Evolutionary conservation across 1,284 basidiomycete genomes (phyloP).

Genomic region (Spongiforma sp.): DNA sequence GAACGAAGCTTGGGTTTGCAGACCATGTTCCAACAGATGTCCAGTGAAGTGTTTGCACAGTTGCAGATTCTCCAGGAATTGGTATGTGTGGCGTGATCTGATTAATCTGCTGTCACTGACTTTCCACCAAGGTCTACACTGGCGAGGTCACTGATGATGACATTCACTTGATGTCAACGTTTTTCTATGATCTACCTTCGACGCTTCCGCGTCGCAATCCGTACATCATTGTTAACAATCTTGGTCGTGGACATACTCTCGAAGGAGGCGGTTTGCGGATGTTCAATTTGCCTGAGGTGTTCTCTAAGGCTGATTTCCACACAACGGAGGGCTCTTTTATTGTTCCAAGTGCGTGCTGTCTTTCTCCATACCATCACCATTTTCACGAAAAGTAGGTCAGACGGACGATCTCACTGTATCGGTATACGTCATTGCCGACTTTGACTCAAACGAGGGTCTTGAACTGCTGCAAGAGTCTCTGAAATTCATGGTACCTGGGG

Average conservation of each 20-base stretch:
- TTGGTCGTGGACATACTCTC: constrained; percentile 19
- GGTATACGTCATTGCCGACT: constrained; percentile 79
- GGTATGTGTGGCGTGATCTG: constrained; percentile 43
- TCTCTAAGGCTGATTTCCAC: constrained; percentile 23
- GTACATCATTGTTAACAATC: constrained; percentile 61
- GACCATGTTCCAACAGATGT: constrained; percentile 71
- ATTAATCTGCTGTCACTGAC: constrained; percentile 5
- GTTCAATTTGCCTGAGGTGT: constrained; percentile 34
- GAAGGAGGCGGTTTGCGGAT: constrained; percentile 21
- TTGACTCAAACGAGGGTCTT: constrained; percentile 69
- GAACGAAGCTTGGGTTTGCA: constrained; percentile 36
- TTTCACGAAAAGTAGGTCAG: constrained; percentile 22
- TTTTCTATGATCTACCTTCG: constrained; percentile 90
- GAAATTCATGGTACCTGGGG: constrained; percentile 59
- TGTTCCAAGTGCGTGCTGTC: constrained; percentile 27
- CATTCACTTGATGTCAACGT: constrained; percentile 60
- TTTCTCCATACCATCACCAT: not conserved
- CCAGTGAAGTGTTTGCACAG: constrained; percentile 65
- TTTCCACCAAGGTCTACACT: constrained; percentile 62
- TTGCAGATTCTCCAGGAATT: constrained; percentile 75
- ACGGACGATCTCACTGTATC: constrained; percentile 52
- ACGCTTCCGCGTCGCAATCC: constrained; percentile 73
- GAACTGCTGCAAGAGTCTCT: constrained; percentile 67
- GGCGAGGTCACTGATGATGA: constrained; percentile 65
- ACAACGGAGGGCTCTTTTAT: constrained; percentile 26